Percentiles rank a stretch among this genome's conserved stretches.
These are phyloP conservation scores for Salvia miltiorrhiza DNA, from an alignment of 257 asterid genomes.

Conservation along the genomic window DNA sequence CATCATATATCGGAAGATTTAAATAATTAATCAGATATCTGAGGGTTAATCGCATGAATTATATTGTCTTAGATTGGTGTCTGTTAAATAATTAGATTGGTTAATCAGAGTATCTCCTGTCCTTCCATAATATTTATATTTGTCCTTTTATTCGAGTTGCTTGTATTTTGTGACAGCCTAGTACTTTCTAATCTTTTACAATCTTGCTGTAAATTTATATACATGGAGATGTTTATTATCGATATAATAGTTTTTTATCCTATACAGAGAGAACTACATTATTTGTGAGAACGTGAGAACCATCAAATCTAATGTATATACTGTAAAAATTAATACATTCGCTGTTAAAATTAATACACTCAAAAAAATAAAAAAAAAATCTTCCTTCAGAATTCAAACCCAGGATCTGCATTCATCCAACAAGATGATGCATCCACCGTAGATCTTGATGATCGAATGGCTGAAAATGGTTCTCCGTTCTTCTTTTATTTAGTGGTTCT, in stretches of 20 bases:
- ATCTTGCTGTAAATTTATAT: not conserved
- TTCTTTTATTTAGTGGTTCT: too few species aligned
- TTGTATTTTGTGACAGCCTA: not conserved
- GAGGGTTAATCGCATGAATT: not conserved
- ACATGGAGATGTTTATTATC: not conserved
- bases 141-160: not conserved
- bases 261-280: too few species aligned
- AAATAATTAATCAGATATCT: conserved; percentile 8
- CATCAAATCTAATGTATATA: too few species aligned
- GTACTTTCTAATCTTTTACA: not conserved
- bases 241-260: not conserved
- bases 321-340: too few species aligned
- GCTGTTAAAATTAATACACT: too few species aligned
- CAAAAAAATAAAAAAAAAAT: too few species aligned
- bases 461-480: too few species aligned
- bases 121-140: not conserved
- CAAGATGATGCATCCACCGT: too few species aligned
- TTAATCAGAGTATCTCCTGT: not conserved
- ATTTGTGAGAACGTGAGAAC: too few species aligned
- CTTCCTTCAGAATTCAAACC: too few species aligned
- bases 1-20: conserved; percentile 8
- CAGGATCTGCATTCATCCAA: too few species aligned
- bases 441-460: too few species aligned
- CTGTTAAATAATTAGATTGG: not conserved
- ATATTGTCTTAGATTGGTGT: conserved; percentile 14